phyloP scores from a whole-genome alignment of 345 rosid genomes.

The Clausena lansium region DNA sequence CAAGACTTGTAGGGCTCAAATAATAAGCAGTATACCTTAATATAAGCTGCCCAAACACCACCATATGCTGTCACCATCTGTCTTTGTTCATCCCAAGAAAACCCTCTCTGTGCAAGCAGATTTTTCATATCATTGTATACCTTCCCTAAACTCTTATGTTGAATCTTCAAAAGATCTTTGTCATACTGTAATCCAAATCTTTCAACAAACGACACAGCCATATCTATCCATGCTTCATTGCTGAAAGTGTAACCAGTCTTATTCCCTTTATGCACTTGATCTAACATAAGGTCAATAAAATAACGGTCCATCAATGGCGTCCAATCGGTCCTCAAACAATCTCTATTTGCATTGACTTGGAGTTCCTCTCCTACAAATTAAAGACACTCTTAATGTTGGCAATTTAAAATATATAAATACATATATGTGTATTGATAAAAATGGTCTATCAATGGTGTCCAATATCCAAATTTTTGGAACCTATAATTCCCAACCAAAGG shows the following conservation, averaged over 20 bases:
- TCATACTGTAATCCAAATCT: slow-evolving; percentile 39
- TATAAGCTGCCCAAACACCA: slow-evolving; percentile 43
- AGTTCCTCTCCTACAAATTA: slow-evolving; percentile 31
- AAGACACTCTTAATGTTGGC: background rate
- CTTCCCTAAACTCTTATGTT: slow-evolving; percentile 31
- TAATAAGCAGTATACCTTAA: slow-evolving; percentile 29
- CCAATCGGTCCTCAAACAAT: slow-evolving; percentile 31
- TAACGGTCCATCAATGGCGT: slow-evolving; percentile 50
- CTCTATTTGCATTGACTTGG: slow-evolving; percentile 22
- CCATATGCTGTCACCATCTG: slow-evolving; percentile 39
- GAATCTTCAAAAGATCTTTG: slow-evolving; percentile 33
- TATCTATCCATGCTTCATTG: slow-evolving; percentile 42
- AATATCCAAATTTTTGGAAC: background rate
- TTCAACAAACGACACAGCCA: slow-evolving; percentile 39
- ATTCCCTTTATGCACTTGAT: slow-evolving; percentile 33
- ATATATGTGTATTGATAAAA: too few species aligned
- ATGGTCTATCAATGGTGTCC: too few species aligned
- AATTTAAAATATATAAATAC: too few species aligned
- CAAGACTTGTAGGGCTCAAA: background rate
- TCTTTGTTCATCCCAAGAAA: slow-evolving; percentile 38
- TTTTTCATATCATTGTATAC: slow-evolving; percentile 35
- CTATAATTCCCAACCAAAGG: background rate
- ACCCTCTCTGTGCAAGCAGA: slow-evolving; percentile 35
- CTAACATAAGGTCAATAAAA: slow-evolving; percentile 49
- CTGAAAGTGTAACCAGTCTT: slow-evolving; percentile 23